Evolutionary conservation across 1,139 yeast genomes (phyloP), one percentile per base, ranked within the genome.

Genomic region (Debaryomyces subglobosus): DNA sequence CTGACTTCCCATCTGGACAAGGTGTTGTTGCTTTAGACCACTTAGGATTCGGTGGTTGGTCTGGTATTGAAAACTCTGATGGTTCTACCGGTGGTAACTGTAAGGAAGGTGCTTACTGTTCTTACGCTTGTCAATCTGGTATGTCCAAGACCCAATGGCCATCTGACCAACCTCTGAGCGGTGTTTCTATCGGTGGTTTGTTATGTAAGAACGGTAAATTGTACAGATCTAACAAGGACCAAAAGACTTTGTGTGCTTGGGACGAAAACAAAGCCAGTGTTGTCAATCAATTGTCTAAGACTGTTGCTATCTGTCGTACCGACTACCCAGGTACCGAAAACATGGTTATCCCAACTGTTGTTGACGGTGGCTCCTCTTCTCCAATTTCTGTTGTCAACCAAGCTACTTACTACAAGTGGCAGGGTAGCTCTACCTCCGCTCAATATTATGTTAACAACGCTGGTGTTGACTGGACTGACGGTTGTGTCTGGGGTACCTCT

Each of bases 81-180:
- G 88, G 87, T 62, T 77, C 82, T 44, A 83, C 90, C 51, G 85
- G 89, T 51, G 78, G 86, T 51, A 64, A 75, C 41, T 87, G 95
- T 77, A 66, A 77, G 56, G 91, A 86, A 53, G 94, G 91, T 51
- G 79, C 81, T 61, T 86, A 85, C 79, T 87, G 95, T 70, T 87
- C 94, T 49, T 87, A 87, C 66, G 90, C 94, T 54, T 87, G 95
- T 73, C 92, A 86, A 72, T 82, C 94, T 49, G 95, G 95, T 81
- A 86, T 86, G 94, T 86, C 94, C 60, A 87, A 87, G 77, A 86
- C 94, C 50, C 95, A 87, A 74, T 87, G 91, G 91, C 95, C 95
- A 50, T 69, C 82, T 30, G 57, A 67, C 27, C 95, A 87, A 71
- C 94, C 94, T 50, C 56, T 82, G 43, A 78, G 71, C 64, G 95